Evolutionary conservation across 805 yeast genomes (phyloP).

Genomic region (Metschnikowia henanensis): DNA sequence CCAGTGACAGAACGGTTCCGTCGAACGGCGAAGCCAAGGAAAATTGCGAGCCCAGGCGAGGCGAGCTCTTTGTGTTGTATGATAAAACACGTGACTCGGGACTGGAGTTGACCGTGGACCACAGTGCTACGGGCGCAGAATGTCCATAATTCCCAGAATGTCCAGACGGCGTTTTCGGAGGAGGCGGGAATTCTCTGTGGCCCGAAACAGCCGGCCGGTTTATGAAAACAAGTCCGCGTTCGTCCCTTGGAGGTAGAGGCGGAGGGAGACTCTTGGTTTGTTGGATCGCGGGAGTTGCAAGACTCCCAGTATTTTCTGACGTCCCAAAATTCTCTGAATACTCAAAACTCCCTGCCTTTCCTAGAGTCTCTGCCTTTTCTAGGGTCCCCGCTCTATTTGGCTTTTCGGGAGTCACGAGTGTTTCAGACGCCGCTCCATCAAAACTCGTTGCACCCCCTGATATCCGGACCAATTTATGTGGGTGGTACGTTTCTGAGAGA

Average conservation of each 20-base stretch:
- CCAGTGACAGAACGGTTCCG: slow-evolving; percentile 6
- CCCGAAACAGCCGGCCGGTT: background rate
- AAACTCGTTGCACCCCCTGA: too few species aligned
- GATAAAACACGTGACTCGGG: background rate
- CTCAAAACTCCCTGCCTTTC: slow-evolving; percentile 2
- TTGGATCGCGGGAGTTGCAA: background rate
- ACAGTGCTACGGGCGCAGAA: background rate
- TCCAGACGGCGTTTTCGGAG: background rate
- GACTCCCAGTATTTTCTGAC: background rate
- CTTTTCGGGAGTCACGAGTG: too few species aligned
- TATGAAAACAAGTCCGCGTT: background rate
- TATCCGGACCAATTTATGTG: slow-evolving; percentile 20
- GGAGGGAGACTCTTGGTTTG: slow-evolving; percentile 19
- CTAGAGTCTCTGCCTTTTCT: slow-evolving; percentile 1
- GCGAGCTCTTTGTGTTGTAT: background rate
- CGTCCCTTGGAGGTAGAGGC: slow-evolving; percentile 34
- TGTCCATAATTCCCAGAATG: too few species aligned
- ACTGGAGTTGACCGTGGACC: background rate
- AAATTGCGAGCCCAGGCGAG: slow-evolving; percentile 3
- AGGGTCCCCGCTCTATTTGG: background rate
- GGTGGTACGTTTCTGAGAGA: slow-evolving; percentile 30
- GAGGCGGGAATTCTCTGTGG: background rate
- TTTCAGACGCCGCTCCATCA: too few species aligned
- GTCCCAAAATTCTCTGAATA: background rate
- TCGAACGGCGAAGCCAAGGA: slow-evolving; percentile 1